Evolutionary conservation across 1,284 basidiomycete species (phyloP), one percentile per base, ranked within the genome.

Genomic region (Ganoderma leucocontextum): DNA sequence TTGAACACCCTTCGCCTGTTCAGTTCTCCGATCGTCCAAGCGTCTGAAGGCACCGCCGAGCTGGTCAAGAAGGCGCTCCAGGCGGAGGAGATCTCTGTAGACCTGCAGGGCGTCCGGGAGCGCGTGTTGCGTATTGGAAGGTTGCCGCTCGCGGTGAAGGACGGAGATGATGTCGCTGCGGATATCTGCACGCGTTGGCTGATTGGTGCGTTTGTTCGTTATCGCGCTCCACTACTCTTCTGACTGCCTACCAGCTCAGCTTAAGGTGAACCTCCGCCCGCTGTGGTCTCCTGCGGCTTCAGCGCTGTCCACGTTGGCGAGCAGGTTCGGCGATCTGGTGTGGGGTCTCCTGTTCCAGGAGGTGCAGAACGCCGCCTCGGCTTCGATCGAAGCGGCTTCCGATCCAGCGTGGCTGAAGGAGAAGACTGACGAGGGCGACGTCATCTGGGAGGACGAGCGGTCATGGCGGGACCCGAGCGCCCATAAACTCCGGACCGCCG

Each of bases 231-330:
- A 25, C 13, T 6, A 25, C 33, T 9, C 58, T 66, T 35, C 61
- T 73, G 49, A 65, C 44, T 49, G 74, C 47, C 52, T 17, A 59
- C n/a, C 72, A 90, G 94, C 92, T 2, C 96, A 98, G 78, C 83
- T 98, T 60, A 98, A 98, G 81, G 92, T 98, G 73, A 96, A 96
- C 78, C 83, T 98, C 59, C 87, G 94, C 41, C 97, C 97, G 0
- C 76, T 97, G 13, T 99, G 96, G 93, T 86, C 88, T 6, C 92
- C 96, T n/a, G 89, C 95, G 1, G 86, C 90, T 19, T 85, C 86
- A 8, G 90, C 93, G 0, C 80, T 98, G 1, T 85, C 88, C 0
- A 80, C 83, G 0, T 78, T 96, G 44, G 81, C 88, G 0, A 82
- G 85, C 41, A 80, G 86, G 25, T 90, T 90, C 70, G 89, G 88